Evolutionary conservation across 805 yeast species (phyloP), one percentile per base, ranked within the genome.

Genomic region (Clavispora asparagi): DNA sequence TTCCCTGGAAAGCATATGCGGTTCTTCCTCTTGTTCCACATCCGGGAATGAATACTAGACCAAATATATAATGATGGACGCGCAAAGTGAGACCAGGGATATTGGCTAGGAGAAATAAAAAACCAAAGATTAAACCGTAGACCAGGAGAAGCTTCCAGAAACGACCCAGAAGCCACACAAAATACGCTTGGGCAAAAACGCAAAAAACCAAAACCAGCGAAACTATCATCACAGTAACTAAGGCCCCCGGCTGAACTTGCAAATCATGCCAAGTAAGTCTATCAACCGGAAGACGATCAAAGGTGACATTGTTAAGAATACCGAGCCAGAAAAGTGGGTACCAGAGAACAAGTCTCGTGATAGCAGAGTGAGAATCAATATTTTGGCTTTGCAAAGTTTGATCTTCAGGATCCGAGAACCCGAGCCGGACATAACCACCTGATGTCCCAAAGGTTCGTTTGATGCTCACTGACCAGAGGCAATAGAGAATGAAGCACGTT

Each of bases 261-360:
- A 92, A 67, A 60, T 92, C 98, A 10, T 70, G 66, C 2, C 80
- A 56, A 0, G 92, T 87, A 38, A 92, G 70, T 45, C 99, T 71
- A 60, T 92, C 98, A 10, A 91, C 83, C 0, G 97, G 96, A 10
- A 92, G 65, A 49, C 91, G 70, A 59, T 90, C 98, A 66, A 92
- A 89, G 0, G 96, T 88, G 56, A 87, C 76, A 64, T 89, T 91
- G 62, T 91, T 90, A 57, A 90, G 73, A 30, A 87, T 74, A 1
- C 97, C 96, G 3, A 87, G 56, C 95, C 95, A 88, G 59, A 85
- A 85, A 2, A 84, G 70, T 0, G 91, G 85, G 51, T 85, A 86
- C 94, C 96, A 91, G 27, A 79, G 61, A 0, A 80, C 35, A 0
- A 76, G 55, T 39, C 81, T 63, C 45, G 65, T 64, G n/a, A 76